phyloP scores from a whole-genome alignment of 768 basidiomycete genomes.

The Pleurotus djamor region DNA sequence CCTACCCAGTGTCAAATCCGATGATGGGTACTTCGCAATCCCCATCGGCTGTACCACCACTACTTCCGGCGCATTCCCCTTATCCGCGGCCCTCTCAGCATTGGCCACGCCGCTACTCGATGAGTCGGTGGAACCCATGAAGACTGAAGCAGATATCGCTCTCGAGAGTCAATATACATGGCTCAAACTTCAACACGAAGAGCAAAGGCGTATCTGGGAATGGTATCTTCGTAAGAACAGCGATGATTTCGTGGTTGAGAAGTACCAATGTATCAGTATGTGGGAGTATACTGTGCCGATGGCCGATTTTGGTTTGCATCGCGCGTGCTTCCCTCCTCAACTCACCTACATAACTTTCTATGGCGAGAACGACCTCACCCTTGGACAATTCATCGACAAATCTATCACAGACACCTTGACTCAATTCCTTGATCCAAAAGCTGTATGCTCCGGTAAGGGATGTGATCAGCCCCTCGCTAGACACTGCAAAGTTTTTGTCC shows the following conservation, averaged over 20 bases:
- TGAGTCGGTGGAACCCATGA: conserved; percentile 45
- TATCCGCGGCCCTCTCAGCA: conserved; percentile 17
- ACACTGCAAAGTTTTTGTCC: conserved; percentile 90
- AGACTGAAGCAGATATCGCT: conserved; percentile 66
- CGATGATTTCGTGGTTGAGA: conserved; percentile 87
- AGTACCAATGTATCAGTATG: conserved; percentile 87
- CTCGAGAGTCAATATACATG: conserved; percentile 70
- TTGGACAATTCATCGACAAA: conserved; percentile 91
- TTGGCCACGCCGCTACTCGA: conserved; percentile 23
- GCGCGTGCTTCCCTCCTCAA: conserved; percentile 75
- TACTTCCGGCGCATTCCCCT: neutral
- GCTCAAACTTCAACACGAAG: conserved; percentile 79
- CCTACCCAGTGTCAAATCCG: conserved; percentile 24
- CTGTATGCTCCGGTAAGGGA: conserved; percentile 78
- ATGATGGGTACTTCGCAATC: conserved; percentile 38
- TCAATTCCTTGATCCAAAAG: conserved; percentile 71
- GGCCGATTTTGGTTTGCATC: conserved; percentile 61
- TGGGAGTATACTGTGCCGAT: conserved; percentile 81
- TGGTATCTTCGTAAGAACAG: conserved; percentile 89
- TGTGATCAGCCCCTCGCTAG: conserved; percentile 80
- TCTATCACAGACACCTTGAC: conserved; percentile 65
- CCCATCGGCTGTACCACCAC: conserved; percentile 11
- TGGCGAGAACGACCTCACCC: conserved; percentile 87
- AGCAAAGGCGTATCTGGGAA: conserved; percentile 90
- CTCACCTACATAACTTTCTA: conserved; percentile 84